Conservation (phyloP, 1,284 basidiomycete species). For the Cryptococcus floricola region DNA sequence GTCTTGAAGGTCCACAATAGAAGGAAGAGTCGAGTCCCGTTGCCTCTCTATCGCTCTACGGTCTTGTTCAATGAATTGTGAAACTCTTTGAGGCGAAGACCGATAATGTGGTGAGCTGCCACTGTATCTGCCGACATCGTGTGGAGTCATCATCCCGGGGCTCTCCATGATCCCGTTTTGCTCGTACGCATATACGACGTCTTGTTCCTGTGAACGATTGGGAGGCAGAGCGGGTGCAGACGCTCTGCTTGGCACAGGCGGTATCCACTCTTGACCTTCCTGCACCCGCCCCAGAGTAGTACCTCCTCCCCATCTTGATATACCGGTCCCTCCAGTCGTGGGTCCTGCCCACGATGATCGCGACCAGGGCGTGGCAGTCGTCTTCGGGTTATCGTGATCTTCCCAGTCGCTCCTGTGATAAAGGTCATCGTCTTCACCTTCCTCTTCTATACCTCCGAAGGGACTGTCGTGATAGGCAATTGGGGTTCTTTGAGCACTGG, state of each 20-base stretch:
- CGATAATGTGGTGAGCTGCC: too few relatives aligned
- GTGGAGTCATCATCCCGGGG: slow-evolving; percentile 9
- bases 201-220: background rate
- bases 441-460: background rate
- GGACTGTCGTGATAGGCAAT: background rate
- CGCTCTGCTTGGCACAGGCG: background rate
- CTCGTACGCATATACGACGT: slow-evolving; percentile 6
- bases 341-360: slow-evolving; percentile 13
- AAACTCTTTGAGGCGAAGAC: too few relatives aligned
- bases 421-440: slow-evolving; percentile 13
- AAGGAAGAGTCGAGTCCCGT: slow-evolving; percentile 15
- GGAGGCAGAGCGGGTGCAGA: background rate
- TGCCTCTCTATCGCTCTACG: background rate
- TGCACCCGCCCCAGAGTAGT: background rate
- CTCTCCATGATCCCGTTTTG: slow-evolving; percentile 8
- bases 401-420: slow-evolving; percentile 28
- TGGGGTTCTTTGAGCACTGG: background rate
- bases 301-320: too few relatives aligned
- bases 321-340: background rate
- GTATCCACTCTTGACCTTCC: slow-evolving; percentile 9
- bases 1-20: slow-evolving; percentile 18
- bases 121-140: too few relatives aligned
- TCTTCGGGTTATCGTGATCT: background rate
- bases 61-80: too few relatives aligned
- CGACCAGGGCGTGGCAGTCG: slow-evolving; percentile 13